A percentile compares a stretch with the other conserved stretches of the same genome.
Conservation (phyloP, 352 stramenopile genomes). For the Pythium apleroticum region DNA sequence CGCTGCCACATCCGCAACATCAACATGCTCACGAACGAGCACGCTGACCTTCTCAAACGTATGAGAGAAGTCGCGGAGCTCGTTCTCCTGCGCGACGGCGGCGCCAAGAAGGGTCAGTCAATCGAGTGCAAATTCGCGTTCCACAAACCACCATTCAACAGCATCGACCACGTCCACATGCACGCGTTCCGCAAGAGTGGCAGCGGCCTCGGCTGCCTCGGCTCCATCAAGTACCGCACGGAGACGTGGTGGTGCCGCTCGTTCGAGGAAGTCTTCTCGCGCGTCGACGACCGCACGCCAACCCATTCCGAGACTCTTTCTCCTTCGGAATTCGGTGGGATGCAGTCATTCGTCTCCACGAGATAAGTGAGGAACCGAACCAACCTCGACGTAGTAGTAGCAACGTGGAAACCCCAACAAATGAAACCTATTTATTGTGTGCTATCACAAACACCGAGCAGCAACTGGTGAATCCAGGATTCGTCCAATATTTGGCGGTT, state of each 20-base stretch:
- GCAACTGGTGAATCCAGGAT: not conserved
- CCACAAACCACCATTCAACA: conserved; percentile 87
- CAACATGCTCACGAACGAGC: conserved; percentile 65
- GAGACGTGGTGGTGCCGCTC: conserved; percentile 88
- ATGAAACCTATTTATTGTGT: too few relatives aligned
- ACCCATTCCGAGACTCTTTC: not conserved
- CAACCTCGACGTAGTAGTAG: too few relatives aligned
- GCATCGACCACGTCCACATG: conserved; percentile 90
- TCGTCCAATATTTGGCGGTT: too few relatives aligned
- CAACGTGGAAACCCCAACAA: too few relatives aligned
- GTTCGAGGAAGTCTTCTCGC: conserved; percentile 70
- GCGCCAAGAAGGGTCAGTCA: not conserved
- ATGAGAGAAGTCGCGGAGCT: conserved; percentile 69
- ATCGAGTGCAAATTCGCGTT: conserved; percentile 78
- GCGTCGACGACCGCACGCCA: conserved; percentile 15
- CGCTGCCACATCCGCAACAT: conserved; percentile 85
- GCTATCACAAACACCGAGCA: too few relatives aligned
- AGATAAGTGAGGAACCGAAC: not conserved
- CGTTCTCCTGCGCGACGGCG: conserved; percentile 33
- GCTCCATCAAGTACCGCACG: conserved; percentile 83
- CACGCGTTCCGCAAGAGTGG: conserved; percentile 73
- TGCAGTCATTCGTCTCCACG: conserved; percentile 9
- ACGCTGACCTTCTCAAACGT: conserved; percentile 55
- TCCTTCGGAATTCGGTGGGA: not conserved
- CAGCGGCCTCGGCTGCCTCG: conserved; percentile 58